Evolutionary conservation across 371 early-diverging fungal species (phyloP), one percentile per base, ranked within the genome.

Genomic region (Conidiobolus incongruus): DNA sequence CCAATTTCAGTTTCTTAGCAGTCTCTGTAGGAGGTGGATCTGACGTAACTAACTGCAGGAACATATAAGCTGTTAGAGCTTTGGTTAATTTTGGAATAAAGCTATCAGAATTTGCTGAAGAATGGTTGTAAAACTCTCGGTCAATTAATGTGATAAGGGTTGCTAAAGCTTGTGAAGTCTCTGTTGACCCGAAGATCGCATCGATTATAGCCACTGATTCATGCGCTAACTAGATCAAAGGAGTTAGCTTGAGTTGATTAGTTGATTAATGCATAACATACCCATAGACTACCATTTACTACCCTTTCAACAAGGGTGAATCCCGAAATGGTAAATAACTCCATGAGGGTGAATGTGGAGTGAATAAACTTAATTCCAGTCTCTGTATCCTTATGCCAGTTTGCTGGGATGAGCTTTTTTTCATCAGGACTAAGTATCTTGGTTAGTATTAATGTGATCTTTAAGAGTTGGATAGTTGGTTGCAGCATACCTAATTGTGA

Each of bases 171-270:
- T 75, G 68, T 15, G 87, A 86, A 0, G 91, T 85, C 49, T 89
- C 88, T 8, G 83, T 89, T 0, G 79, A 72, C 10, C 91, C 91
- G 59, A 90, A 88, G 2, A 93, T 56, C 0, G 85, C 88, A 55
- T 91, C 94, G 19, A 91, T 63, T n/a, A 88, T 53, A 1, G 77
- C 69, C 1, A 90, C 85, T 4, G 77, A 76, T 58, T 90, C 91
- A 49, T 89, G 87, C 2, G 86, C 84, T 19, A 75, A 66, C 72
- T 75, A 53, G 34, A 19, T 22, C 17, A 35, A 13, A 35, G 16
- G 16, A 38, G 6, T 19, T 35, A 29, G 26, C 26, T 34, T 30
- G 33, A n/a, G n/a, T n/a, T n/a, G n/a, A 34, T 34, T 11, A 35
- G 32, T 29, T 12, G 15, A 38, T 44, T 34, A 43, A 62, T 75